phyloP scores from a whole-genome alignment of 331 rosid species.

The Ulmus americana region DNA sequence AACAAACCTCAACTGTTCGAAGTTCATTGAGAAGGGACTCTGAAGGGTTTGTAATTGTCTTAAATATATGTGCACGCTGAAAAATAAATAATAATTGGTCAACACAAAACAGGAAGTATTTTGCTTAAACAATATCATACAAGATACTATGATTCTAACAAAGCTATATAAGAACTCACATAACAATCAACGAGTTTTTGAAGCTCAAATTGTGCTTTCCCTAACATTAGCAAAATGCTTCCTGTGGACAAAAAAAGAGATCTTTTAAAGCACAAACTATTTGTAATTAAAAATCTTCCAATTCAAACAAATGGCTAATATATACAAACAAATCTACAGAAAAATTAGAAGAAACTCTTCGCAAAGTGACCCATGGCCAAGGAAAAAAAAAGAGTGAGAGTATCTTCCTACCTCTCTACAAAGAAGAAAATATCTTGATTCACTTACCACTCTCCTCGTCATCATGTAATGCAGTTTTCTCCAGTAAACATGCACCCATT shows the following conservation, averaged over 20 bases:
- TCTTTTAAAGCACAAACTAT: slow-evolving; percentile 27
- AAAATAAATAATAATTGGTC: slow-evolving; percentile 27
- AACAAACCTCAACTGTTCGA: slow-evolving; percentile 80
- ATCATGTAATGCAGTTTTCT: background rate
- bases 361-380: background rate
- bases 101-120: slow-evolving; percentile 18
- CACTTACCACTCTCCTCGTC: background rate
- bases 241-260: slow-evolving; percentile 40
- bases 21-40: slow-evolving; percentile 89
- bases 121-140: background rate
- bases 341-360: background rate
- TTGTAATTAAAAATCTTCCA: slow-evolving; percentile 28
- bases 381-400: background rate
- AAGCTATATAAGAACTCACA: slow-evolving; percentile 45
- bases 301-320: slow-evolving; percentile 1
- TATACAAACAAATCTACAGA: background rate
- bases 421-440: background rate
- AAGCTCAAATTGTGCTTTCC: slow-evolving; percentile 68
- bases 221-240: slow-evolving; percentile 62
- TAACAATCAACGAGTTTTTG: slow-evolving; percentile 73
- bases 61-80: slow-evolving; percentile 70
- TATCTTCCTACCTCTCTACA: background rate
- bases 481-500: slow-evolving; percentile 66
- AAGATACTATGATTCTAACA: slow-evolving; percentile 25
- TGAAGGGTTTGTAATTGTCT: slow-evolving; percentile 74